Percentiles rank a stretch among this genome's conserved stretches.
Evolutionary conservation across 768 basidiomycete species (phyloP).

Genomic region (Ephemerocybe angulata): DNA sequence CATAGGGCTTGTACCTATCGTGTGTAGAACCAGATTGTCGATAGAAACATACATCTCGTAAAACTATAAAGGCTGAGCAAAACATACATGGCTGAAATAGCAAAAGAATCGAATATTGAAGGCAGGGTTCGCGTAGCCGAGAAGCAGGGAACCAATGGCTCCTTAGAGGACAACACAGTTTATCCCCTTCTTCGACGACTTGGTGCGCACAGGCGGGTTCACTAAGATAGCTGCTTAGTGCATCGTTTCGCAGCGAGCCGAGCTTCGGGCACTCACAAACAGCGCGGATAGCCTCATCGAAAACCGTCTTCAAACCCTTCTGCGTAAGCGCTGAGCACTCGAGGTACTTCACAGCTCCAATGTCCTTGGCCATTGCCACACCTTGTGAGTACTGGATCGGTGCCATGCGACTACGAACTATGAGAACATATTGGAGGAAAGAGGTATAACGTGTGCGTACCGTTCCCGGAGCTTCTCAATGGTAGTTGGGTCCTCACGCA

Average conservation of each 20-base stretch:
- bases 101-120: slow-evolving; percentile 17
- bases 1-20: not conserved
- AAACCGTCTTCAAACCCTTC: slow-evolving; percentile 98
- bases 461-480: slow-evolving; percentile 92
- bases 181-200: slow-evolving; percentile 16
- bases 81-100: slow-evolving; percentile 56
- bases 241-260: too few species aligned
- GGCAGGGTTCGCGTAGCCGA: slow-evolving; percentile 9
- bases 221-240: slow-evolving; percentile 39
- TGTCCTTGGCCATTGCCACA: slow-evolving; percentile 86
- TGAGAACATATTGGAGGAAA: slow-evolving; percentile 7
- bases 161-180: slow-evolving; percentile 11
- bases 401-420: slow-evolving; percentile 70
- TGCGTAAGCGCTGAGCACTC: slow-evolving; percentile 97
- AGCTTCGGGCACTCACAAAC: slow-evolving; percentile 89
- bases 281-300: slow-evolving; percentile 97
- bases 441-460: slow-evolving; percentile 32
- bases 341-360: slow-evolving; percentile 92
- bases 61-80: slow-evolving; percentile 46
- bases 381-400: slow-evolving; percentile 93
- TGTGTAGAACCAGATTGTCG: slow-evolving; percentile 17
- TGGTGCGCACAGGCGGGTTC: slow-evolving; percentile 65
- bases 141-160: slow-evolving; percentile 17
- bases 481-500: slow-evolving; percentile 91
- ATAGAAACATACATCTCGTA: slow-evolving; percentile 54